These are phyloP conservation scores for Fraxinus americana DNA, from an alignment of 257 asterid genomes.

Conservation along the genomic window DNA sequence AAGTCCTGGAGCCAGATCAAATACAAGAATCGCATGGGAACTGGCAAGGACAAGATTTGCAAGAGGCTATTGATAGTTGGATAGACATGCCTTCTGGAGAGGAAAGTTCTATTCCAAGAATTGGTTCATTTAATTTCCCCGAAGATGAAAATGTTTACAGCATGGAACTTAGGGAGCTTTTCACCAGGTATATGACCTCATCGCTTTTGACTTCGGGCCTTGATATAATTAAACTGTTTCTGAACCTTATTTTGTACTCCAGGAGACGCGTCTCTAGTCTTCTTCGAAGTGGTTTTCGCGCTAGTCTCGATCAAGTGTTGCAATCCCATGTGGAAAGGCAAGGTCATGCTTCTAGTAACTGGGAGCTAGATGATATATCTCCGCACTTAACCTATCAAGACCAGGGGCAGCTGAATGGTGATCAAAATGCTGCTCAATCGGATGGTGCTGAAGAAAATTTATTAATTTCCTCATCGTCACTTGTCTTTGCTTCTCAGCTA, in stretches of 20 bases:
- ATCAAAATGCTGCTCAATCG: conserved; percentile 29
- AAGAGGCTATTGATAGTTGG: conserved; percentile 71
- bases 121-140: conserved; percentile 41
- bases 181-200: conserved; percentile 59
- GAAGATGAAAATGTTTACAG: conserved; percentile 61
- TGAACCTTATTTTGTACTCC: conserved; percentile 23
- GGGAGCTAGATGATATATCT: conserved; percentile 53
- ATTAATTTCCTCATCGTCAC: conserved; percentile 25
- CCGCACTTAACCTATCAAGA: conserved; percentile 29
- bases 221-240: background rate
- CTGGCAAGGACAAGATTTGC: conserved; percentile 58
- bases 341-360: conserved; percentile 55
- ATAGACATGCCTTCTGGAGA: conserved; percentile 61
- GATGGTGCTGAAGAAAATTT: background rate
- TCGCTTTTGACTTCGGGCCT: background rate
- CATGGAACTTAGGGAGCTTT: conserved; percentile 80
- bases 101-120: conserved; percentile 45
- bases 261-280: conserved; percentile 90
- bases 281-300: conserved; percentile 87
- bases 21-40: conserved; percentile 50
- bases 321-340: conserved; percentile 77
- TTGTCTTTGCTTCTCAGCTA: conserved; percentile 39
- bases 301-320: conserved; percentile 72
- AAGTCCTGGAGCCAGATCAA: conserved; percentile 42
- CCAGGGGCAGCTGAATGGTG: conserved; percentile 40